Conservation (phyloP, 2,329 filamentous ascomycete genomes). For the Lecanicillium sp. region DNA sequence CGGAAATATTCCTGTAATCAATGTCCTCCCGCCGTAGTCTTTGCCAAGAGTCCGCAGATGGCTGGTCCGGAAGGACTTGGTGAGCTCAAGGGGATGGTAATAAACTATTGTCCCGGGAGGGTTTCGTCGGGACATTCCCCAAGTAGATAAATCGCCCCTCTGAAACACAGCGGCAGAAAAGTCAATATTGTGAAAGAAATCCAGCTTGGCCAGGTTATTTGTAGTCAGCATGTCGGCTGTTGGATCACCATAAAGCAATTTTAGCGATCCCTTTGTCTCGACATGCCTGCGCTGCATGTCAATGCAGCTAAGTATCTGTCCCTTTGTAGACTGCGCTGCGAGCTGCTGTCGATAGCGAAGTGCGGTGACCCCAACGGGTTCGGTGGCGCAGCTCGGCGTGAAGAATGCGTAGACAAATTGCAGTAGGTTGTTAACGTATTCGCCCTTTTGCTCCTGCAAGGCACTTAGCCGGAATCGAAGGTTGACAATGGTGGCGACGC, state of each 20-base stretch:
- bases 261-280: slow-evolving; percentile 11
- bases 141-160: slow-evolving; percentile 2
- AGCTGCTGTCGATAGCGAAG: slow-evolving; percentile 22
- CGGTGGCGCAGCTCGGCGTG: slow-evolving; percentile 13
- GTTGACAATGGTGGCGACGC: slow-evolving; percentile 18
- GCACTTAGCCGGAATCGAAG: slow-evolving; percentile 16
- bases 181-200: slow-evolving; percentile 25
- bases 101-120: slow-evolving; percentile 13
- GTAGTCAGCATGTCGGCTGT: slow-evolving; percentile 23
- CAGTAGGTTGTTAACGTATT: slow-evolving; percentile 20
- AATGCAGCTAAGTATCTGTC: slow-evolving; percentile 22
- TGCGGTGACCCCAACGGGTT: slow-evolving; percentile 20
- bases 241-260: slow-evolving; percentile 22
- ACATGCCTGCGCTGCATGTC: slow-evolving; percentile 14
- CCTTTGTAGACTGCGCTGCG: slow-evolving; percentile 22
- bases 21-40: slow-evolving; percentile 10
- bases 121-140: slow-evolving; percentile 9
- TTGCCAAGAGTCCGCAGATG: slow-evolving; percentile 17
- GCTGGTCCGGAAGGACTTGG: slow-evolving; percentile 4
- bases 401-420: slow-evolving; percentile 14
- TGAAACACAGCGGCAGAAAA: slow-evolving; percentile 23
- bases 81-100: slow-evolving; percentile 10
- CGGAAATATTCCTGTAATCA: neutral
- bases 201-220: slow-evolving; percentile 30
- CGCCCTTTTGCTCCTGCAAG: slow-evolving; percentile 10